phyloP scores from a whole-genome alignment of 2,329 filamentous ascomycete genomes.

The Penicillium sp. region DNA sequence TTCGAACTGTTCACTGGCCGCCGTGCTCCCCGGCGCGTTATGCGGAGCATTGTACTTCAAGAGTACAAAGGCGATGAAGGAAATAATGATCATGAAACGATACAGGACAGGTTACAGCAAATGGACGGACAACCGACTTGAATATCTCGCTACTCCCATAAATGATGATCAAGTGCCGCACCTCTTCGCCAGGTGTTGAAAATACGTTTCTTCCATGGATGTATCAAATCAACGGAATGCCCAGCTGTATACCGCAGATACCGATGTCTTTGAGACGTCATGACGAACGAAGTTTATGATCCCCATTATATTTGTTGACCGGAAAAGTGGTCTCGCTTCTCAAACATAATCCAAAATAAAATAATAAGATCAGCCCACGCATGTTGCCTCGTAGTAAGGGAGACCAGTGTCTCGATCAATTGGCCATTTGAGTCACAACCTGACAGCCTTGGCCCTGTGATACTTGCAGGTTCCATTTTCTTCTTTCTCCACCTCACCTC shows the following conservation, averaged over 20 bases:
- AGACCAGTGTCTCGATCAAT: background rate
- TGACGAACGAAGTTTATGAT: background rate
- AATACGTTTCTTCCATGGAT: background rate
- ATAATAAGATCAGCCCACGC: background rate
- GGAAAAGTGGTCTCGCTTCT: background rate
- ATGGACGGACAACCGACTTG: slow-evolving; percentile 32
- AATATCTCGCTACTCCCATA: slow-evolving; percentile 46
- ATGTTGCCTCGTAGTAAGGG: background rate
- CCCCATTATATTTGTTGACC: background rate
- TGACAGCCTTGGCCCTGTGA: too few relatives aligned
- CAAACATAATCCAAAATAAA: background rate
- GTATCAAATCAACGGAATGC: background rate
- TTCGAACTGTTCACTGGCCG: slow-evolving; percentile 40
- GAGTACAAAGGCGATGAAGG: slow-evolving; percentile 36
- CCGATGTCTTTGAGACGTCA: background rate
- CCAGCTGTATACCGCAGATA: background rate
- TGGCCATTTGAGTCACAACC: background rate
- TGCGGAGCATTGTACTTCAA: slow-evolving; percentile 35
- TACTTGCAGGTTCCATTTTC: too few relatives aligned
- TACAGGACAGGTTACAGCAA: slow-evolving; percentile 29
- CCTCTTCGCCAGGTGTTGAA: background rate
- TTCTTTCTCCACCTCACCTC: background rate
- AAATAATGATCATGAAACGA: slow-evolving; percentile 28
- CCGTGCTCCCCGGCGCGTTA: slow-evolving; percentile 36
- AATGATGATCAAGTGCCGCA: background rate